phyloP scores from a whole-genome alignment of 2,329 filamentous ascomycete species.

The Oidium heveae region DNA sequence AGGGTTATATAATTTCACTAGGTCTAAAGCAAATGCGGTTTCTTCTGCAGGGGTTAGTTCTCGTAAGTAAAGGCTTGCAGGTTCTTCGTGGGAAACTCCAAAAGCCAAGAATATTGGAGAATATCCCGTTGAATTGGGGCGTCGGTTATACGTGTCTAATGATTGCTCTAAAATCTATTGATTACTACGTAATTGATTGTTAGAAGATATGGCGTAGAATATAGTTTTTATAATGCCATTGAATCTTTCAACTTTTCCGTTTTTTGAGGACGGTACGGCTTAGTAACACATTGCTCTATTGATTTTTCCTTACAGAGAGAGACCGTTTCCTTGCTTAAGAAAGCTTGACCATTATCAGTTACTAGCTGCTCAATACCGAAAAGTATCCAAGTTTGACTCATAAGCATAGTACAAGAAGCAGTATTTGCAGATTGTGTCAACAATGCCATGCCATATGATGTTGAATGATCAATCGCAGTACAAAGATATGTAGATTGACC shows the following conservation, averaged over 20 bases:
- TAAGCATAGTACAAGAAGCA: background rate
- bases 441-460: background rate
- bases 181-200: background rate
- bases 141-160: background rate
- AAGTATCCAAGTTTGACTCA: background rate
- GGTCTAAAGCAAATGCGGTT: background rate
- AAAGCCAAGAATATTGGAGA: background rate
- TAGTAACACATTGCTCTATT: background rate
- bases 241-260: background rate
- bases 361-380: background rate
- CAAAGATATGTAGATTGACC: background rate
- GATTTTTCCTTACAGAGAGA: background rate
- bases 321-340: background rate
- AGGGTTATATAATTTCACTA: background rate
- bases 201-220: background rate
- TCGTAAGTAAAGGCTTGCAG: background rate
- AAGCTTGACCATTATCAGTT: background rate
- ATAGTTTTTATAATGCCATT: background rate
- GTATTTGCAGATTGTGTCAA: background rate
- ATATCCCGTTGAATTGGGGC: background rate
- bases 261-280: background rate
- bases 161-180: background rate
- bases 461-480: background rate
- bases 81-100: background rate
- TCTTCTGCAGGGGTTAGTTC: background rate